Evolutionary conservation across 2,329 filamentous ascomycete species (phyloP), one percentile per base, ranked within the genome.

Genomic region (Coniella vitis): DNA sequence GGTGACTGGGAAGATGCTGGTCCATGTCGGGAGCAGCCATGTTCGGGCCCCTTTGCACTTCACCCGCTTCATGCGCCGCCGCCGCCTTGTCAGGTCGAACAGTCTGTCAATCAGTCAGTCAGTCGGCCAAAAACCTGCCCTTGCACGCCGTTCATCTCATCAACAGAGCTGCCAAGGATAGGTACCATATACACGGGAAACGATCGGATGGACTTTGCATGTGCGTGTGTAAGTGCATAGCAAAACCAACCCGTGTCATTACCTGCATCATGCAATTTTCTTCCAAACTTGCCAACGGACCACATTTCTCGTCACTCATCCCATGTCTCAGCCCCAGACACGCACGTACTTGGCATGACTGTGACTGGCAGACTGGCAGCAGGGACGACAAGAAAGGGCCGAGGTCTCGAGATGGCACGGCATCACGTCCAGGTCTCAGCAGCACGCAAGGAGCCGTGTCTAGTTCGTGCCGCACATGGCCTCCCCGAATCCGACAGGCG

Each of bases 21-120:
- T 16, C 3, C 16, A 29, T 20, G 21, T n/a, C n/a, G n/a, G n/a
- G n/a, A n/a, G n/a, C n/a, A n/a, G n/a, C n/a, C n/a, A n/a, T n/a
- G n/a, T n/a, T n/a, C n/a, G 25, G 25, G 25, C 25, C 10, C 25
- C 5, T 29, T 10, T 29, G 25, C 5, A 29, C 25, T 29, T 29
- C 5, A 29, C 25, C 43, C 17, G 43, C 46, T 52, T 52, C 13
- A 52, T 52, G 49, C 49, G 38, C 29, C 45, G 22, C 20, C 39
- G 21, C 21, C 22, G 7, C 25, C 12, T 41, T 9, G 25, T 41
- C 14, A 41, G 19, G 38, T 29, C 31, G 14, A 22, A 20, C n/a
- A n/a, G n/a, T 38, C 25, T 16, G 40, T 14, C 22, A 34, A 13
- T 29, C 12, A 16, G n/a, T 31, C 22, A 31, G 22, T 25, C n/a